These are phyloP conservation scores for Verticillium longisporum DNA, from an alignment of 2,329 filamentous ascomycete species.

Conservation along the genomic window DNA sequence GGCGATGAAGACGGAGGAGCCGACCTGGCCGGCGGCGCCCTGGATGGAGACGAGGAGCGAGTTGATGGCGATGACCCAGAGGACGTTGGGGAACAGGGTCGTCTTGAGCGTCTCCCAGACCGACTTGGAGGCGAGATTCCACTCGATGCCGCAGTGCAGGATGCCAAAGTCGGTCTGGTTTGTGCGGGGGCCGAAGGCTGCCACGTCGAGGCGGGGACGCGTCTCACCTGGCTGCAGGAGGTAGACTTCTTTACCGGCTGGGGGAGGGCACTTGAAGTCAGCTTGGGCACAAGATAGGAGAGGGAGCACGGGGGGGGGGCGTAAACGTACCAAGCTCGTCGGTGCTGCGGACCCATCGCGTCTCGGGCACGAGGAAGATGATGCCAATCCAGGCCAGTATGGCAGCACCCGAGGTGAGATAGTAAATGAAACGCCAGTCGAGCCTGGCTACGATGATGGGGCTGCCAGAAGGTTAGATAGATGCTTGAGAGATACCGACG, in stretches of 20 bases:
- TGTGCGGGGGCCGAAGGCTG: constrained; percentile 16
- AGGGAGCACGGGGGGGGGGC: background rate
- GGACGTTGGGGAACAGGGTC: constrained; percentile 24
- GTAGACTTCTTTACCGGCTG: constrained; percentile 12
- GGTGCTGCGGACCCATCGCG: constrained; percentile 21
- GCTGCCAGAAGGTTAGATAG: constrained; percentile 6
- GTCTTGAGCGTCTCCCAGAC: constrained; percentile 23
- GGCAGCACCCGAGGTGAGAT: constrained; percentile 21
- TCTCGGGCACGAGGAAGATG: constrained; percentile 28
- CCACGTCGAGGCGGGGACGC: constrained; percentile 10
- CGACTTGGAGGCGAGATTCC: constrained; percentile 13
- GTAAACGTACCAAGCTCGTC: constrained; percentile 19
- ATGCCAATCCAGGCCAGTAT: constrained; percentile 24
- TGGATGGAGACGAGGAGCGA: constrained; percentile 22
- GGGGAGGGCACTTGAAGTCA: background rate
- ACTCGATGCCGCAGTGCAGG: constrained; percentile 22
- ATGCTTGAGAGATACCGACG: background rate
- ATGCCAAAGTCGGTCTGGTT: constrained; percentile 23
- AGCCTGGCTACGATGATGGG: constrained; percentile 21
- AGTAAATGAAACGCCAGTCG: constrained; percentile 28
- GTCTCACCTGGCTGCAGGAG: constrained; percentile 10
- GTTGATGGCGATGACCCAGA: constrained; percentile 25
- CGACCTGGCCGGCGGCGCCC: constrained; percentile 19
- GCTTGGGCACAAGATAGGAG: background rate
- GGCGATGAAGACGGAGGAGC: constrained; percentile 10